A percentile compares a stretch with the other conserved stretches of the same genome.
These are phyloP conservation scores for Alternaria tenuissima DNA, from an alignment of 2,329 filamentous ascomycete genomes.

Conservation along the genomic window DNA sequence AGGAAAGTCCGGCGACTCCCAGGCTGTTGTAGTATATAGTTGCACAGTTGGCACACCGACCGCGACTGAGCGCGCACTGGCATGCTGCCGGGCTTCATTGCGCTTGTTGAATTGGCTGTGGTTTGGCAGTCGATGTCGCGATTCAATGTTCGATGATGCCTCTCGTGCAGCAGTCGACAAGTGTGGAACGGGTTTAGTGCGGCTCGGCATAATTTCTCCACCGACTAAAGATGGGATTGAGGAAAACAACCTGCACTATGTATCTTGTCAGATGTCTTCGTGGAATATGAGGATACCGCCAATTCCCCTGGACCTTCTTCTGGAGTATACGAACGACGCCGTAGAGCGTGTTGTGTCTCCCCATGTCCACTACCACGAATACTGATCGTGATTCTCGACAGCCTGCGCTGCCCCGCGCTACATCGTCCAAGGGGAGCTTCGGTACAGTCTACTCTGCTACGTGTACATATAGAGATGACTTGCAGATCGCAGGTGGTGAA, in stretches of 20 bases:
- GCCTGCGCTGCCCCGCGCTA: not conserved
- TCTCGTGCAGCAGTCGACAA: not conserved
- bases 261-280: not conserved
- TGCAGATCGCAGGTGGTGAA: not conserved
- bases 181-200: not conserved
- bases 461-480: not conserved
- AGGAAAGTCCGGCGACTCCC: slow-evolving; percentile 40
- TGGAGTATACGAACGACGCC: not conserved
- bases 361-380: not conserved
- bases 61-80: slow-evolving; percentile 41
- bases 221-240: not conserved
- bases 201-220: not conserved
- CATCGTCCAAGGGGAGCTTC: not conserved
- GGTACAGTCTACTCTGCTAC: not conserved
- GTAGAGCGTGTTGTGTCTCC: not conserved
- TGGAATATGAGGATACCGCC: not conserved
- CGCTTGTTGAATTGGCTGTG: slow-evolving; percentile 4
- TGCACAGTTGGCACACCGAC: slow-evolving; percentile 46
- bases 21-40: slow-evolving; percentile 42
- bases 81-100: slow-evolving; percentile 42
- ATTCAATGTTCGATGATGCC: not conserved
- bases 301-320: not conserved
- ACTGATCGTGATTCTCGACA: not conserved
- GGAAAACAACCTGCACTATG: not conserved
- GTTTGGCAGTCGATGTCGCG: not conserved